These are phyloP conservation scores for Pseudogymnoascus sp. DNA, from an alignment of 2,329 filamentous ascomycete genomes.

Conservation along the genomic window DNA sequence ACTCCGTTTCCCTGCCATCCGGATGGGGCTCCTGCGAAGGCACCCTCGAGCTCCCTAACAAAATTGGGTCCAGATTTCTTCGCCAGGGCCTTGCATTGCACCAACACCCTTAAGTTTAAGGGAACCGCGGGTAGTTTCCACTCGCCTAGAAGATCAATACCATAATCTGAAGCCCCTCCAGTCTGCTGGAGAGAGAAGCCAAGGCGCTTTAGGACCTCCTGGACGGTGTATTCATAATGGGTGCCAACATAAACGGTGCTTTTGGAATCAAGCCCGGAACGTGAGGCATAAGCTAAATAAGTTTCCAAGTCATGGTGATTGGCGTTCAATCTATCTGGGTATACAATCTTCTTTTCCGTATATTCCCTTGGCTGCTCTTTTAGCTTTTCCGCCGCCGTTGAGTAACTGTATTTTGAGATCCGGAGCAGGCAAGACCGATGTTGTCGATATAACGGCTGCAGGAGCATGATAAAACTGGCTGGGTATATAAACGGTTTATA, in stretches of 20 bases:
- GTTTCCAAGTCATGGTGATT: slow-evolving; percentile 58
- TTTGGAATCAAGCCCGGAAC: slow-evolving; percentile 45
- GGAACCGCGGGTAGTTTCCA: slow-evolving; percentile 53
- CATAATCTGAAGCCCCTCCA: slow-evolving; percentile 60
- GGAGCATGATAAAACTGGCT: not conserved
- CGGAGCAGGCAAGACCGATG: not conserved
- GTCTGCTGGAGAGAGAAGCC: slow-evolving; percentile 60
- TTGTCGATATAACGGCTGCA: not conserved
- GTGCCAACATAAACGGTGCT: slow-evolving; percentile 65
- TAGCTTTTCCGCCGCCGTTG: slow-evolving; percentile 8
- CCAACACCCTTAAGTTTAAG: slow-evolving; percentile 37
- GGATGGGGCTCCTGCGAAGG: slow-evolving; percentile 64
- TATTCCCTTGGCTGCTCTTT: not conserved
- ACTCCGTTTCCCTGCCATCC: slow-evolving; percentile 63
- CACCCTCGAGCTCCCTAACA: slow-evolving; percentile 72
- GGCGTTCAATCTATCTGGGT: slow-evolving; percentile 40
- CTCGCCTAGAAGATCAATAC: slow-evolving; percentile 67
- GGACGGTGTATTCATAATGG: slow-evolving; percentile 67
- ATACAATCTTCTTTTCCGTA: slow-evolving; percentile 28
- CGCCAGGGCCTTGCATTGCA: slow-evolving; percentile 64
- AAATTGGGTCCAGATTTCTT: slow-evolving; percentile 47
- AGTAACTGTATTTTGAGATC: not conserved
- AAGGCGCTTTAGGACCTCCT: slow-evolving; percentile 47
- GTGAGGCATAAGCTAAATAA: slow-evolving; percentile 57
- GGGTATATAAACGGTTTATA: not conserved